These are phyloP conservation scores for Kurtzmaniella quercitrusa DNA, from an alignment of 1,139 yeast species.

Conservation along the genomic window DNA sequence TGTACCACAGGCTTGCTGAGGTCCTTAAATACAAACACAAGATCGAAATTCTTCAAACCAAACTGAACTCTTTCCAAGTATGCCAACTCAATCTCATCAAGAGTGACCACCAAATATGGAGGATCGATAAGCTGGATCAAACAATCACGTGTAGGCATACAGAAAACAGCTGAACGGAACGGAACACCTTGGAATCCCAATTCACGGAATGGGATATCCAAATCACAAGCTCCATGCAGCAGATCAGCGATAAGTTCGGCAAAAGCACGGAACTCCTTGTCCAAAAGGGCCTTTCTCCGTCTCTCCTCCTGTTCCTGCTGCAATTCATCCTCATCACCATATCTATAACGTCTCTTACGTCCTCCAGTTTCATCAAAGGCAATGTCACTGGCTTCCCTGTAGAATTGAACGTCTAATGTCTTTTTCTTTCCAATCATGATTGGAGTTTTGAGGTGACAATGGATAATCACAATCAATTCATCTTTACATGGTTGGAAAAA, in stretches of 20 bases:
- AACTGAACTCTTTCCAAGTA: slow-evolving; percentile 96
- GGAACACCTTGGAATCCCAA: slow-evolving; percentile 98
- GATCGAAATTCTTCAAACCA: slow-evolving; percentile 92
- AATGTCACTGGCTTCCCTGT: slow-evolving; percentile 95
- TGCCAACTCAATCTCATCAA: slow-evolving; percentile 90
- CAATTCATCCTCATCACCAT: slow-evolving; percentile 97
- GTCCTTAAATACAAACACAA: slow-evolving; percentile 93
- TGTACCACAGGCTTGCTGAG: slow-evolving; percentile 84
- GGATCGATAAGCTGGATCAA: slow-evolving; percentile 91
- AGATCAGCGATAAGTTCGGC: slow-evolving; percentile 90
- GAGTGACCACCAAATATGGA: slow-evolving; percentile 86
- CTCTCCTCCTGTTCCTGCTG: slow-evolving; percentile 99
- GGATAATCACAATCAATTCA: slow-evolving; percentile 88
- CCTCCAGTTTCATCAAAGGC: slow-evolving; percentile 98
- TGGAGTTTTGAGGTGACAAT: slow-evolving; percentile 88
- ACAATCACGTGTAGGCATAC: slow-evolving; percentile 98
- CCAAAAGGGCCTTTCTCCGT: slow-evolving; percentile 82
- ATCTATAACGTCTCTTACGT: slow-evolving; percentile 80
- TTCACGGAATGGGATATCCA: slow-evolving; percentile 93
- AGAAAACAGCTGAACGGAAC: slow-evolving; percentile 85
- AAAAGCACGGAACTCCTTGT: slow-evolving; percentile 85
- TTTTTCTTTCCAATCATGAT: slow-evolving; percentile 94
- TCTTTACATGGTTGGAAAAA: slow-evolving; percentile 96
- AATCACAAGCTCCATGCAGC: slow-evolving; percentile 73
- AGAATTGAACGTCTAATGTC: slow-evolving; percentile 92